These are phyloP conservation scores for Zymoseptoria passerinii DNA, from an alignment of 2,329 filamentous ascomycete species.

Conservation along the genomic window DNA sequence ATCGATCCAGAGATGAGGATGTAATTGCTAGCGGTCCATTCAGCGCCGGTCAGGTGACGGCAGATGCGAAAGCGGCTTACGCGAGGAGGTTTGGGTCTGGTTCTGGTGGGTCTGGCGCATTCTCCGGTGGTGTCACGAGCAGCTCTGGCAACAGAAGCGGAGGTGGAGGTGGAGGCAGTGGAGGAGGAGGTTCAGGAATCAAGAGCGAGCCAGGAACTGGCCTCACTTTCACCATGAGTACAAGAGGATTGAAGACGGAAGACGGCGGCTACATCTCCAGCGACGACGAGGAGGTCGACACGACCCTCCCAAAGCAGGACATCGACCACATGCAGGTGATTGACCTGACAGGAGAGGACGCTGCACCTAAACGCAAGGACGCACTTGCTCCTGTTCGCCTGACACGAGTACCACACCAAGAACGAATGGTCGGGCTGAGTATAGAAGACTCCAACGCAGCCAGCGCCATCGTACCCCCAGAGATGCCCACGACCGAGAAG, in stretches of 20 bases:
- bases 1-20: constrained; percentile 14
- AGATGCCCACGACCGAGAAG: constrained; percentile 14
- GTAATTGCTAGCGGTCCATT: constrained; percentile 36
- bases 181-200: constrained; percentile 22
- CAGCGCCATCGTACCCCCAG: constrained; percentile 14
- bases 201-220: constrained; percentile 26
- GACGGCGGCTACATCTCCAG: constrained; percentile 39
- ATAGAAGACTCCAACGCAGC: constrained; percentile 26
- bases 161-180: constrained; percentile 15
- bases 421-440: constrained; percentile 45
- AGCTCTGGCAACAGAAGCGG: background rate
- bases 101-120: constrained; percentile 5
- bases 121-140: constrained; percentile 1
- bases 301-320: constrained; percentile 41
- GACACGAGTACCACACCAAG: constrained; percentile 47
- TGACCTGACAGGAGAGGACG: constrained; percentile 43
- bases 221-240: constrained; percentile 14
- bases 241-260: constrained; percentile 20
- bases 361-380: constrained; percentile 21
- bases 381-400: constrained; percentile 48
- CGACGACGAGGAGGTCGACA: constrained; percentile 45
- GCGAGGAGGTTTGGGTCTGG: background rate
- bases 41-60: constrained; percentile 26
- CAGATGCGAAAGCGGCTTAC: constrained; percentile 6
- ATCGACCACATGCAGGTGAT: constrained; percentile 52